A percentile compares a stretch with the other conserved stretches of the same genome.
phyloP scores from a whole-genome alignment of 345 rosid species.

The Heritiera fomes region DNA sequence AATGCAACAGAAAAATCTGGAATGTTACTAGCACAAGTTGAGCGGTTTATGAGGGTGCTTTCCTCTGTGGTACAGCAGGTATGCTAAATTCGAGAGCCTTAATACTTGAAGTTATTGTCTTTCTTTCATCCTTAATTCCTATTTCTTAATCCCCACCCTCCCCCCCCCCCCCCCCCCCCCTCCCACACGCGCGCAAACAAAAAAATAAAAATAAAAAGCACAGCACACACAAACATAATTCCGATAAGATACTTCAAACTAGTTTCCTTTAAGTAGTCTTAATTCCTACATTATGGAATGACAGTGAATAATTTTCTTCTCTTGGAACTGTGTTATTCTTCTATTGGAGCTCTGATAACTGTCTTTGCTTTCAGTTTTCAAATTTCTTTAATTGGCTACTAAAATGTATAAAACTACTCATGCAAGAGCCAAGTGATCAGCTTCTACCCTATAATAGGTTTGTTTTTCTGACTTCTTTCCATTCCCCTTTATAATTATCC shows the following conservation, averaged over 20 bases:
- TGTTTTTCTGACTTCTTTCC: conserved; percentile 27
- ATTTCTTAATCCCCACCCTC: too few species aligned
- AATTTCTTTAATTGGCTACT: conserved; percentile 93
- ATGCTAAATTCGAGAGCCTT: neutral
- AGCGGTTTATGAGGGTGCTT: conserved; percentile 78
- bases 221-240: too few species aligned
- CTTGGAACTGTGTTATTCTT: conserved; percentile 9
- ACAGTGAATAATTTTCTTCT: neutral
- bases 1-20: conserved; percentile 77
- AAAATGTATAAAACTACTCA: conserved; percentile 76
- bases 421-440: conserved; percentile 94
- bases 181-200: too few species aligned
- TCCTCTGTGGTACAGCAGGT: conserved; percentile 87
- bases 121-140: neutral
- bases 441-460: conserved; percentile 73
- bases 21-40: conserved; percentile 77
- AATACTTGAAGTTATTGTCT: neutral
- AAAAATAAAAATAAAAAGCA: too few species aligned
- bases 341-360: conserved; percentile 19
- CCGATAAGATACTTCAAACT: too few species aligned
- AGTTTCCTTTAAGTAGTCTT: too few species aligned
- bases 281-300: neutral
- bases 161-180: neutral
- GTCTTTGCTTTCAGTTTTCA: conserved; percentile 60
- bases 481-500: conserved; percentile 14